A percentile compares a stretch with the other conserved stretches of the same genome.
phyloP scores from a whole-genome alignment of 2,329 filamentous ascomycete genomes.

The Aspergillus felis region DNA sequence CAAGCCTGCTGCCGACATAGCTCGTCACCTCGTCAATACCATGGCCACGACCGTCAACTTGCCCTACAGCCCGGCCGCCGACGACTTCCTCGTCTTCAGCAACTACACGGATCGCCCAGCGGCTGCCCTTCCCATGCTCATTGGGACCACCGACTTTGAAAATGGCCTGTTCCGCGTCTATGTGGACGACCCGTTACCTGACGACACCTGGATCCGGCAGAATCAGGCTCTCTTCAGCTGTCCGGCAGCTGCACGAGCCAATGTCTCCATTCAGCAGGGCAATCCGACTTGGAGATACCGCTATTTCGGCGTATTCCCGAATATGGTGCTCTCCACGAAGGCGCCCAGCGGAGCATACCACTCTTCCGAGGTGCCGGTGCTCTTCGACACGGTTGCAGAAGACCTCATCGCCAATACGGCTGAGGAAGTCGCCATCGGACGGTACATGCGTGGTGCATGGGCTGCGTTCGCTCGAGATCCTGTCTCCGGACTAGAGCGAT shows the following conservation, averaged over 20 bases:
- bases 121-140: neutral
- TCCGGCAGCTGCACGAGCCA: neutral
- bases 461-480: neutral
- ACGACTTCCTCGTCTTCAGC: neutral
- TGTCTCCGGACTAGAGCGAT: neutral
- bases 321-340: neutral
- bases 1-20: too few relatives aligned
- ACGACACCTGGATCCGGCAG: neutral
- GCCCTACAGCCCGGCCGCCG: too few relatives aligned
- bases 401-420: neutral
- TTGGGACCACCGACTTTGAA: neutral
- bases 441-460: neutral
- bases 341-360: neutral
- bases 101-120: neutral
- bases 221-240: neutral
- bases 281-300: too few relatives aligned
- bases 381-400: neutral
- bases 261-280: too few relatives aligned
- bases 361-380: neutral
- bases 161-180: neutral
- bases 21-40: too few relatives aligned
- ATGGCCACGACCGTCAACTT: too few relatives aligned
- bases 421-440: neutral
- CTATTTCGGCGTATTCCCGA: too few relatives aligned
- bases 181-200: neutral